Percentiles rank a stretch among this genome's conserved stretches.
Conservation (phyloP, 1,284 basidiomycete genomes). For the Leccinum pachyderme region DNA sequence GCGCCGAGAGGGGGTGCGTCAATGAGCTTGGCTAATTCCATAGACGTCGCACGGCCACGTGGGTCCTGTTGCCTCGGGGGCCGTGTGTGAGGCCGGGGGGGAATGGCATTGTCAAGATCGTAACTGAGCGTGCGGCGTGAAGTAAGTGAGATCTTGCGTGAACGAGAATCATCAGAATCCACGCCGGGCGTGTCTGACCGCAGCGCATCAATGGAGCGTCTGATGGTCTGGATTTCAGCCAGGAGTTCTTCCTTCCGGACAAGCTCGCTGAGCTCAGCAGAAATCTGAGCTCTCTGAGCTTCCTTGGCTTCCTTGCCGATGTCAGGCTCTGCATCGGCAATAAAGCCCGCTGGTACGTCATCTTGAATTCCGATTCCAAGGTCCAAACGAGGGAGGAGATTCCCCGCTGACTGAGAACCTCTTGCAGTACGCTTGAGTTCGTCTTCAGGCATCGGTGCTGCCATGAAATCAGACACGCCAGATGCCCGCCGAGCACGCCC, state of each 20-base stretch:
- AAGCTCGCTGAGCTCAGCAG: conserved; percentile 54
- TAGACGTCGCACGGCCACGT: conserved; percentile 62
- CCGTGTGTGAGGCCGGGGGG: conserved; percentile 53
- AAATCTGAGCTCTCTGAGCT: conserved; percentile 39
- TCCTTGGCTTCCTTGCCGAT: conserved; percentile 36
- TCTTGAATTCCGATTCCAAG: conserved; percentile 70
- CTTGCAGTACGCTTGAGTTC: conserved; percentile 52
- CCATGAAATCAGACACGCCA: conserved; percentile 69
- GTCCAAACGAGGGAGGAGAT: conserved; percentile 69
- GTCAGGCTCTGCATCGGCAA: conserved; percentile 38
- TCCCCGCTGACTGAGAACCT: conserved; percentile 46
- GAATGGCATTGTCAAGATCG: conserved; percentile 52
- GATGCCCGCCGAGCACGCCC: conserved; percentile 58
- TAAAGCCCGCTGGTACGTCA: conserved; percentile 68
- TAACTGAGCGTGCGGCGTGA: conserved; percentile 67
- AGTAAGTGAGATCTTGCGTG: conserved; percentile 64
- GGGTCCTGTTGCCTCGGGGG: conserved; percentile 66
- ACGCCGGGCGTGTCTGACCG: conserved; percentile 63
- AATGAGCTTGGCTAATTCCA: conserved; percentile 57
- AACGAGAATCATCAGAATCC: conserved; percentile 51
- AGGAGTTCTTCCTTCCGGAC: conserved; percentile 68
- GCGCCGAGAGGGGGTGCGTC: conserved; percentile 44
- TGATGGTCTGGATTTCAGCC: conserved; percentile 73
- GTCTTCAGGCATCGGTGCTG: conserved; percentile 56
- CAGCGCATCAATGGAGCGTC: conserved; percentile 71